Percentiles rank a stretch among this genome's conserved stretches.
These are phyloP conservation scores for Elsinoe necatrix DNA, from an alignment of 2,329 filamentous ascomycete genomes.

Conservation along the genomic window DNA sequence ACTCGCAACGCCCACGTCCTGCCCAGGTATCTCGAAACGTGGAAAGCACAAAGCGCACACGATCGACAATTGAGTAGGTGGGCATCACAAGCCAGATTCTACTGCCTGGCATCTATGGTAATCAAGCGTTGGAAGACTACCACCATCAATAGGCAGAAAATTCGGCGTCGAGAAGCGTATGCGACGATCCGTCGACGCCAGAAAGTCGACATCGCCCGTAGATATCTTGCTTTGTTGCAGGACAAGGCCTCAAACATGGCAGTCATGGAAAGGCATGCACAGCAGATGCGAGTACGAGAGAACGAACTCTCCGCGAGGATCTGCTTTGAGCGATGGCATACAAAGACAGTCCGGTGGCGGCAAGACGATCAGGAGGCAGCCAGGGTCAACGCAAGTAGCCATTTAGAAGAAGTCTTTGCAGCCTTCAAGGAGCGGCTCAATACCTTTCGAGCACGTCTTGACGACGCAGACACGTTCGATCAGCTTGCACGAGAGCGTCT, in stretches of 20 bases:
- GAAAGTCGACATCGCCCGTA: constrained; percentile 47
- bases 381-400: constrained; percentile 20
- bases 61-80: constrained; percentile 42
- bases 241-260: constrained; percentile 27
- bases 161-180: constrained; percentile 49
- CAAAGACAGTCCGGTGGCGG: background rate
- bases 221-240: constrained; percentile 34
- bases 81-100: constrained; percentile 49
- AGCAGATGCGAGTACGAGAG: background rate
- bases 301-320: background rate
- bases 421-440: constrained; percentile 24
- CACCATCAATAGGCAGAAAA: constrained; percentile 43
- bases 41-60: constrained; percentile 34
- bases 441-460: constrained; percentile 18
- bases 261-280: constrained; percentile 27
- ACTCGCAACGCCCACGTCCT: constrained; percentile 35
- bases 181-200: constrained; percentile 43
- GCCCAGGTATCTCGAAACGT: constrained; percentile 30
- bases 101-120: constrained; percentile 43
- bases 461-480: constrained; percentile 21
- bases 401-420: constrained; percentile 30
- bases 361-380: background rate
- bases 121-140: constrained; percentile 46
- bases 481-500: constrained; percentile 39
- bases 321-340: background rate